phyloP scores from a whole-genome alignment of 1,284 basidiomycete species.

The Flammula alnicola region DNA sequence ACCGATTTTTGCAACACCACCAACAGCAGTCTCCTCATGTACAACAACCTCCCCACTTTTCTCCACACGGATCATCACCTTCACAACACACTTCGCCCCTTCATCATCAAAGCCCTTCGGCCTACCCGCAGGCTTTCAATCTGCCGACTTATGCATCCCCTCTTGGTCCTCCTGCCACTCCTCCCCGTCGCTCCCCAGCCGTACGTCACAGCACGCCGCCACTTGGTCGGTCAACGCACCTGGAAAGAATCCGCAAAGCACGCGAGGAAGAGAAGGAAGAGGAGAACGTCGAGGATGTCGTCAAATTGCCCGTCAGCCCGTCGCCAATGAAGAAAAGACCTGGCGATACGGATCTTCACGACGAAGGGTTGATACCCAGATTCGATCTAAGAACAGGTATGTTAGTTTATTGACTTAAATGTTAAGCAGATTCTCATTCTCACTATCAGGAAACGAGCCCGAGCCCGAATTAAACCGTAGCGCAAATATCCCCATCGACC shows the following conservation, averaged over 20 bases:
- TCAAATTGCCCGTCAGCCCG: conserved; percentile 63
- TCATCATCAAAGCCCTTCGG: conserved; percentile 20
- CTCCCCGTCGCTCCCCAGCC: conserved; percentile 35
- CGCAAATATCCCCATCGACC: conserved; percentile 21
- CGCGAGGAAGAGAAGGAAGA: conserved; percentile 44
- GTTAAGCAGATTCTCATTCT: conserved; percentile 1
- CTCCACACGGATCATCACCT: conserved; percentile 28
- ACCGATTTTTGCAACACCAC: conserved; percentile 48
- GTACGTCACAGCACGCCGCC: conserved; percentile 42
- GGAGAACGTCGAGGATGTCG: conserved; percentile 50
- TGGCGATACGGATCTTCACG: conserved; percentile 18
- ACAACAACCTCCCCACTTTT: conserved; percentile 31
- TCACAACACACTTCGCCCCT: conserved; percentile 25
- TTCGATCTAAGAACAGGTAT: conserved; percentile 43
- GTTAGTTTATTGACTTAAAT: conserved; percentile 6
- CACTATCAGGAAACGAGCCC: conserved; percentile 7
- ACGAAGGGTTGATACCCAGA: conserved; percentile 48
- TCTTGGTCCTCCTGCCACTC: conserved; percentile 36
- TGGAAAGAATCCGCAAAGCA: conserved; percentile 46
- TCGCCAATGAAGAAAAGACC: conserved; percentile 53
- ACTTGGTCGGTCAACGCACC: conserved; percentile 52
- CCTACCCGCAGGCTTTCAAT: conserved; percentile 33
- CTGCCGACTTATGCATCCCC: conserved; percentile 36
- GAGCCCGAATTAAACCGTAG: conserved; percentile 16
- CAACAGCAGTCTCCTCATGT: conserved; percentile 34